Percentiles rank a stretch among this genome's conserved stretches.
Evolutionary conservation across 2,329 filamentous ascomycete genomes (phyloP).

Genomic region (Stagonosporopsis tanaceti): DNA sequence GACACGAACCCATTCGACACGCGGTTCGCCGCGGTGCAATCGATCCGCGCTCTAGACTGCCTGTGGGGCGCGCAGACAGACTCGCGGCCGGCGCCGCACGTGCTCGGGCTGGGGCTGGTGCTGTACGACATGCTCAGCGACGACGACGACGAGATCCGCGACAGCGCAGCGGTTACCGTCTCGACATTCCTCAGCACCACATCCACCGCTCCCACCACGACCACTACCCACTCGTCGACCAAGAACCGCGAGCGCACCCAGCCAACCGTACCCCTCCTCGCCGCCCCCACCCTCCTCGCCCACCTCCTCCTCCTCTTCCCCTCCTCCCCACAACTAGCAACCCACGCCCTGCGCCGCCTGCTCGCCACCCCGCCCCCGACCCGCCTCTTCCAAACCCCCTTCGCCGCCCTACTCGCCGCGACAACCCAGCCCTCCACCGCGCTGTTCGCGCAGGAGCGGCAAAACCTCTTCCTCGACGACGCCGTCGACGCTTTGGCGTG

Average conservation of each 20-base stretch:
- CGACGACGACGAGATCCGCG: constrained; percentile 88
- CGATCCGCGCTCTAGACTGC: constrained; percentile 58
- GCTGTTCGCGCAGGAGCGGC: constrained; percentile 88
- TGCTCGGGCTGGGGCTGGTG: constrained; percentile 55
- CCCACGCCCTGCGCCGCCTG: constrained; percentile 51
- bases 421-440: constrained; percentile 63
- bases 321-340: constrained; percentile 43
- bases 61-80: constrained; percentile 23
- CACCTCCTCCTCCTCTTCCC: constrained; percentile 48
- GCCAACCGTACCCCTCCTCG: constrained; percentile 58
- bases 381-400: constrained; percentile 13
- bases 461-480: constrained; percentile 92
- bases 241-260: constrained; percentile 5
- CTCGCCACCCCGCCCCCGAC: background rate
- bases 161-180: constrained; percentile 64
- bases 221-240: too few species aligned
- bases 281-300: constrained; percentile 51
- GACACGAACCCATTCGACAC: constrained; percentile 66
- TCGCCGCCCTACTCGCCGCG: constrained; percentile 36
- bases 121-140: constrained; percentile 65
- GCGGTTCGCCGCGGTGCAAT: constrained; percentile 66
- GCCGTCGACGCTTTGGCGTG: constrained; percentile 77
- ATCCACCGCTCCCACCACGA: constrained; percentile 4
- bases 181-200: constrained; percentile 55
- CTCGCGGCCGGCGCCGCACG: constrained; percentile 14